A percentile compares a stretch with the other conserved stretches of the same genome.
These are phyloP conservation scores for Ogataea hybrid DNA, from an alignment of 1,139 yeast genomes.

Conservation along the genomic window DNA sequence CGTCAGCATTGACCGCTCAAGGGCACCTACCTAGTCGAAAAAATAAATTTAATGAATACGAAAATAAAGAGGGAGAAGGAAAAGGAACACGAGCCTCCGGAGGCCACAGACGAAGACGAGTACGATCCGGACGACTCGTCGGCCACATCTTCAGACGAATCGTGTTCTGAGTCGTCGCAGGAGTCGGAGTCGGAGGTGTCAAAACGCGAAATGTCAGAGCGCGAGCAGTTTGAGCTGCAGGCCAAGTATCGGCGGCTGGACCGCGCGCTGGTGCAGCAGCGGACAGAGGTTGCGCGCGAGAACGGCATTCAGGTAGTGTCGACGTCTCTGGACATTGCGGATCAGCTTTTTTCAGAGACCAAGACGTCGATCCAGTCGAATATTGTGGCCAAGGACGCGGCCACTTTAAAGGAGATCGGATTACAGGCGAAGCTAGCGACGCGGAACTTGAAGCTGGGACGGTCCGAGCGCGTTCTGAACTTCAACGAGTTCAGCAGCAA, in stretches of 20 bases:
- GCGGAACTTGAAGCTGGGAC: slow-evolving; percentile 55
- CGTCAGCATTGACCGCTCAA: slow-evolving; percentile 1
- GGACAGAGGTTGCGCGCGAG: slow-evolving; percentile 40
- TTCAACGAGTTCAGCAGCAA: slow-evolving; percentile 45
- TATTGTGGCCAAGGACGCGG: slow-evolving; percentile 46
- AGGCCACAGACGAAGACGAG: slow-evolving; percentile 23
- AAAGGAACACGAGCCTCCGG: slow-evolving; percentile 9
- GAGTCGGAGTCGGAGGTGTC: slow-evolving; percentile 11
- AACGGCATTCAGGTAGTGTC: slow-evolving; percentile 41
- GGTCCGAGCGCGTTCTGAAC: slow-evolving; percentile 47
- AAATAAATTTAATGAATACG: slow-evolving; percentile 8
- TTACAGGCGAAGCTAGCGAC: slow-evolving; percentile 54
- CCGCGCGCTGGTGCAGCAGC: slow-evolving; percentile 34
- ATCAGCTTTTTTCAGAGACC: slow-evolving; percentile 37
- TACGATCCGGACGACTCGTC: slow-evolving; percentile 17
- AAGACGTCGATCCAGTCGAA: slow-evolving; percentile 33
- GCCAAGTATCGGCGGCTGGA: slow-evolving; percentile 35
- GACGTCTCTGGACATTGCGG: slow-evolving; percentile 35
- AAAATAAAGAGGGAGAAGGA: slow-evolving; percentile 7
- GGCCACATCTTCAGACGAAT: slow-evolving; percentile 12
- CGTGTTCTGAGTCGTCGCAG: slow-evolving; percentile 11
- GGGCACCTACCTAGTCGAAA: not conserved
- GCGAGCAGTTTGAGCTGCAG: slow-evolving; percentile 32
- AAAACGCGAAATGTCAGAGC: slow-evolving; percentile 21
- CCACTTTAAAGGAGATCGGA: slow-evolving; percentile 42